Evolutionary conservation across 306 rosid species (phyloP), one percentile per base, ranked within the genome.

Genomic region (Hippophae rhamnoides): DNA sequence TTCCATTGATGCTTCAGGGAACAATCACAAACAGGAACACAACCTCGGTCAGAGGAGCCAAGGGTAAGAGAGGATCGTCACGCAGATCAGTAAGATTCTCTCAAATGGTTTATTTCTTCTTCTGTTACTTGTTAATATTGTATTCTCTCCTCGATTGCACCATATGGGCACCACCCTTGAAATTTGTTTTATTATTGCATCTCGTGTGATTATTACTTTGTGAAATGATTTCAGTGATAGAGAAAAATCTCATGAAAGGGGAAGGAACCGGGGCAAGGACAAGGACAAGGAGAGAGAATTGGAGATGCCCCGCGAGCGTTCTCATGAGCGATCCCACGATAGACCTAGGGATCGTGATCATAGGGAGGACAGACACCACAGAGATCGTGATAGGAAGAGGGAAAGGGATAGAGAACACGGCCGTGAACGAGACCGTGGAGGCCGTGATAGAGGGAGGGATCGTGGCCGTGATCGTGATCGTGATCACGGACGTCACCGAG

Each of bases 21-120:
- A 60, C 97, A 84, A 86, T 68, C 52, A 46, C 95, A 87, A 65
- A 65, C 93, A 13, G 94, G 78, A 45, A 82, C 84, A 74, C 83
- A 78, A 48, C 78, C 95, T 62, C 90, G 62, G 62, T 93, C 99
- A 27, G 99, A 88, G 78, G 99, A 93, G 81, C 97, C 99, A 6
- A 82, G 93, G 82, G 85, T 23, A 14, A 85, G 95, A 14, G 99
- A 92, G 55, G 99, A 88, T 57, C 89, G 93, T 1, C 87, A 62
- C 58, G 84, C 42, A 61, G 95, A 88, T 60, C 67, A 89, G 99
- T 92, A 80, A 69, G 61, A 42, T 72, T 58, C 68, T 26, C 45
- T 23, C 43, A 9, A 7, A 54, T 61, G 14, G 12, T 58, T 61
- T 5, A 7, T 7, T 9, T 41, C 40, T 25, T 2, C 23, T 25